Base-by-base conservation (phyloP, 257 asterid genomes). In the Ehretia macrophylla region DNA sequence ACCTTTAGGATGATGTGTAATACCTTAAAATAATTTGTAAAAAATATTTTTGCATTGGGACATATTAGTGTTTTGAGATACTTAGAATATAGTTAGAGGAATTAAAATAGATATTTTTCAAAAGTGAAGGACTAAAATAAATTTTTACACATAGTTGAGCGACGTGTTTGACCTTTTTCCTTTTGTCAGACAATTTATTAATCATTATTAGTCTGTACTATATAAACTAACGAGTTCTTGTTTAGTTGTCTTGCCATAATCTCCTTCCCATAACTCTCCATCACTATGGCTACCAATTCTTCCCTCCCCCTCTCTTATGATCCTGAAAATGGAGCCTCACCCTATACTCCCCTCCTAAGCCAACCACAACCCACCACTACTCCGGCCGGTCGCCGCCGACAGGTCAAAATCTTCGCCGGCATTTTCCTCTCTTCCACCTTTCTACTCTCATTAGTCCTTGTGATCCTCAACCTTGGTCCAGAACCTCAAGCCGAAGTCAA, bases 351-450 rank as follows among this genome's bases (percentile, higher is more conserved):
- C 46, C 69, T 86, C 51, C 80, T 75, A 11, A 70, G 45, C 35
- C 72, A 66, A 32, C 61, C 66, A 17, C 20, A 32, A 17, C 17
- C 72, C 57, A 69, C 32, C 63, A 51, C 63, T 0, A 62, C 80
- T 14, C 5, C 66, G 6, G 49, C 70, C 5, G 68, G 68, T 50
- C 75, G 35, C 14, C 79, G 57, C 11, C 4, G 72, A 55, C 60
- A 52, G 22, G 51, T 71, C 60, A 80, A 75, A 35, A 35, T 72
- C 42, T 18, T 79, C 20, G 59, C 74, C 76, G 44, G 35, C 78
- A 66, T 78, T 70, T 55, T 76, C 14, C 57, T 88, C n/a, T 55
- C 86, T 4, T 54, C 80, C 0, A 45, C 81, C 47, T 35, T 81
- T 21, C 35, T 81, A 16, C 53, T 76, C 37, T 53, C 77, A 4